phyloP scores from a whole-genome alignment of 495 filamentous ascomycete species.

The Trichoderma asperelloides region DNA sequence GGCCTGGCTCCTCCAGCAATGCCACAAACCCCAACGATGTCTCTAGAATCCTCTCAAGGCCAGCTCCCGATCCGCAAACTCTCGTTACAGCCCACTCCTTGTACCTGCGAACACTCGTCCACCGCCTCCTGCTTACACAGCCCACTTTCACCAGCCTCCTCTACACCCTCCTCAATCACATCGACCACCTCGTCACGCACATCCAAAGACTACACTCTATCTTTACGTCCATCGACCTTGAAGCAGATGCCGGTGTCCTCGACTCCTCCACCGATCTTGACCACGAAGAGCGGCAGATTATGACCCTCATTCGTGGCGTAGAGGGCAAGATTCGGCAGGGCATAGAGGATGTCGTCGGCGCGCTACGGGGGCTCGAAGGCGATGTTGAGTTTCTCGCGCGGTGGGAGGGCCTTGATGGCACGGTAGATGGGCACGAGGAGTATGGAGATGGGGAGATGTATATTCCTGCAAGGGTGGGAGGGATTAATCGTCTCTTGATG shows the following conservation, averaged over 20 bases:
- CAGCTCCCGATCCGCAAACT: slow-evolving; percentile 63
- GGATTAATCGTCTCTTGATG: slow-evolving; percentile 75
- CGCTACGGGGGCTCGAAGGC: slow-evolving; percentile 30
- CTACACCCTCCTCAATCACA: slow-evolving; percentile 57
- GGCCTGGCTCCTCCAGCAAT: slow-evolving; percentile 1
- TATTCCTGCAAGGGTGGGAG: slow-evolving; percentile 55
- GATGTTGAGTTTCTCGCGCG: slow-evolving; percentile 18
- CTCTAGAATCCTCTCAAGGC: slow-evolving; percentile 12
- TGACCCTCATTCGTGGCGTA: slow-evolving; percentile 45
- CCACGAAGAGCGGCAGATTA: slow-evolving; percentile 57
- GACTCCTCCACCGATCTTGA: slow-evolving; percentile 62
- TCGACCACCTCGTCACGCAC: slow-evolving; percentile 70
- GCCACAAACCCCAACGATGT: slow-evolving; percentile 12
- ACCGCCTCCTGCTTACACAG: slow-evolving; percentile 63
- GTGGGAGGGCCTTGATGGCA: slow-evolving; percentile 27
- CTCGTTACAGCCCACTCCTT: slow-evolving; percentile 67
- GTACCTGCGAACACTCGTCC: slow-evolving; percentile 59
- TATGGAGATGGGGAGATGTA: slow-evolving; percentile 33
- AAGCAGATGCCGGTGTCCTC: slow-evolving; percentile 68
- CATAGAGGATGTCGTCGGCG: slow-evolving; percentile 52
- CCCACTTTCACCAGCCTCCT: slow-evolving; percentile 59
- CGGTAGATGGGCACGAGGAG: slow-evolving; percentile 35
- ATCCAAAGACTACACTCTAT: slow-evolving; percentile 61
- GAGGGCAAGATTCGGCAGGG: slow-evolving; percentile 46
- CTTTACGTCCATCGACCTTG: slow-evolving; percentile 65